Evolutionary conservation across 306 rosid genomes (phyloP), one percentile per base, ranked within the genome.

Genomic region (Prunus dulcis): DNA sequence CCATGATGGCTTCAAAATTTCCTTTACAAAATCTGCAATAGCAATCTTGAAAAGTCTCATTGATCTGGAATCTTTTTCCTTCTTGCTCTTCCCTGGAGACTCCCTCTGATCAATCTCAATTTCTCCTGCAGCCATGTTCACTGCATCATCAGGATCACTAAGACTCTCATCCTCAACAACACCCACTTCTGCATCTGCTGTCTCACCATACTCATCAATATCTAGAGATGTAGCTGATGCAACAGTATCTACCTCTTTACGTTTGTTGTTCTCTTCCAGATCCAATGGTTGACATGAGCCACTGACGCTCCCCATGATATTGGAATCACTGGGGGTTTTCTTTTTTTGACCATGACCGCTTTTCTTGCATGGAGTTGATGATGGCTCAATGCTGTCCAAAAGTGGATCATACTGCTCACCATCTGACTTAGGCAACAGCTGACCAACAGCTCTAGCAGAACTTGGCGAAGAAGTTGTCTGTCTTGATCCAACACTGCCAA

Each of bases 1-100:
- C 98, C 98, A 95, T 45, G 98, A 95, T 23, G 97, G 98, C 84
- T 95, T 95, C 74, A 95, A 79, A 82, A 92, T 88, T 60, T 95
- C 98, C 82, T 95, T 95, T 9, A 95, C 98, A 83, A 95, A 95
- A 71, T 92, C 89, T 11, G 98, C 98, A 88, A 95, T 79, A 25
- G 93, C 89, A 84, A 87, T 78, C 89, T 91, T 95, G 84, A 95
- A 95, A 74, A 87, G 91, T 85, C 86, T 92, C 78, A 83, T 85
- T 5, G 97, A 90, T 80, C 96, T 83, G 53, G 97, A 92, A 84
- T 93, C 96, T 81, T 92, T 94, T 79, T 83, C 83, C 83, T 84
- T 93, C 83, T 81, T 95, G 75, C 79, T 85, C 82, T 90, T 92
- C 87, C 89, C 93, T 1, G 89, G 78, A 58, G 98, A 90, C 80